Base-by-base conservation (phyloP, 805 yeast species). In the Wickerhamomyces ciferrii region DNA sequence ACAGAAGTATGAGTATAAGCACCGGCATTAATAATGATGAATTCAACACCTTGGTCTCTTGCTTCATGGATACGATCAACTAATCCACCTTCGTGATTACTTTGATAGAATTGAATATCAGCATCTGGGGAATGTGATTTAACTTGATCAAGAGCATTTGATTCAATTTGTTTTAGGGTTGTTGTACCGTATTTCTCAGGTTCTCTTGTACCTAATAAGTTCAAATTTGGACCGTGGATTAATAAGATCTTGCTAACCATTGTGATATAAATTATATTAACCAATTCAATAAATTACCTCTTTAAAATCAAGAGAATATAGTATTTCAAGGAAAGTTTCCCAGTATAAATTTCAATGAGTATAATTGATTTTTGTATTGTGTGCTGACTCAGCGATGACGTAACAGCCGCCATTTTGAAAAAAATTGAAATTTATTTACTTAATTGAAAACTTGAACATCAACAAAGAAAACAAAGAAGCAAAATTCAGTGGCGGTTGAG, bases 1-100 rank as follows among this genome's bases (percentile, higher is more conserved):
- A 75, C 71, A 1, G 78, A 72, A 1, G 79, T 75, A 50, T 75
- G 79, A 2, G 79, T 75, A 53, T 71, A 74, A 10, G 79, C 79
- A 42, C 79, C 79, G 13, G 79, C 79, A 51, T 75, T 75, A 43
- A 75, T 73, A 35, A 75, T 66, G 39, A 75, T 70, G 52, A 73
- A 74, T 35, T 74, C 71, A 7, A 59, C 52, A 19, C 56, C 59
- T 32, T 59, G 53, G 18, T 48, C 48, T 52, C 65, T 69, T 10
- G 79, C 78, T 51, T 70, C 63, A 50, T 75, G 79, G 39, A 75
- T 74, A 38, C 76, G 56, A 50, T 75, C 78, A 32, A 75, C 63
- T 23, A 75, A 60, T 36, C 63, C 65, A 23, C 79, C 79, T 56
- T 75, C 79, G 21, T 70, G 66, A 44, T 75, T 75, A 50, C 59